phyloP scores from a whole-genome alignment of 2,329 filamentous ascomycete species.

The Apiospora arundinis region DNA sequence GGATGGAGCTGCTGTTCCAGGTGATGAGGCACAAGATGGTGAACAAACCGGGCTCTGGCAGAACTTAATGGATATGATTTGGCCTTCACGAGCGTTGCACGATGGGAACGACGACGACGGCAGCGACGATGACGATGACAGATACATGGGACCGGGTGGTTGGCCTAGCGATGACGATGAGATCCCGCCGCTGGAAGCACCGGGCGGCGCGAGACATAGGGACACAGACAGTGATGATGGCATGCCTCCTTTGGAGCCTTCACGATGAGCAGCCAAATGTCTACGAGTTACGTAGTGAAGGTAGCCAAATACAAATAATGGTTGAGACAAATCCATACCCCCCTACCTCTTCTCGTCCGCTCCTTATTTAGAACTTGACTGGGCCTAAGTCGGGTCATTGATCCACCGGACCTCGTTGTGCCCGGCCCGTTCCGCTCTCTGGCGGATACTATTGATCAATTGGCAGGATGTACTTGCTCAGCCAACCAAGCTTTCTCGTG shows the following conservation, averaged over 20 bases:
- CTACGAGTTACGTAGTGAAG: background rate
- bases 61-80: conserved; percentile 25
- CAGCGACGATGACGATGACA: conserved; percentile 20
- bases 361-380: conserved; percentile 3
- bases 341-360: background rate
- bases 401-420: background rate
- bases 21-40: background rate
- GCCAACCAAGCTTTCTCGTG: background rate
- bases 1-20: conserved; percentile 21
- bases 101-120: background rate
- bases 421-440: conserved; percentile 9
- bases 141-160: conserved; percentile 26
- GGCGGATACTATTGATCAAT: background rate
- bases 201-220: background rate
- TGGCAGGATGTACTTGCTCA: background rate
- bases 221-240: conserved; percentile 27
- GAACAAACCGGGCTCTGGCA: conserved; percentile 21
- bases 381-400: background rate
- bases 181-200: background rate
- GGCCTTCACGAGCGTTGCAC: conserved; percentile 19
- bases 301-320: background rate
- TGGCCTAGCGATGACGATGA: conserved; percentile 25
- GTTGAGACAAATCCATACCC: background rate
- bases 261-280: background rate
- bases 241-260: conserved; percentile 26